Conservation (phyloP, 306 rosid genomes). For the Macrotyloma uniflorum region DNA sequence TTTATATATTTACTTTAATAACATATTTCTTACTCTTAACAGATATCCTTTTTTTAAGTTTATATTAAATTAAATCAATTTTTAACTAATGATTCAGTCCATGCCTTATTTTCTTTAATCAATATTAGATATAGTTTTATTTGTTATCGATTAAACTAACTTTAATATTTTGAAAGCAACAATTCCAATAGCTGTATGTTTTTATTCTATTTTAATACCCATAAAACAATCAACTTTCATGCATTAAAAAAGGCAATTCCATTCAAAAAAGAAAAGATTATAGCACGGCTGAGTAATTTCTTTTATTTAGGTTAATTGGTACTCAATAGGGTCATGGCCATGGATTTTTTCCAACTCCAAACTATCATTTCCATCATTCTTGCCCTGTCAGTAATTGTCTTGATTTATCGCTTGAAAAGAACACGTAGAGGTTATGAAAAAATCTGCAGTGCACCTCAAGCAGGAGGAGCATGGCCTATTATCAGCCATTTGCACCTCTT, state of each 20-base stretch:
- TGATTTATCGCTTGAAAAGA: constrained; percentile 34
- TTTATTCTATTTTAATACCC: background rate
- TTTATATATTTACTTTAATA: background rate
- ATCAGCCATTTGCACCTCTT: constrained; percentile 49
- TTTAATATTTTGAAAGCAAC: background rate
- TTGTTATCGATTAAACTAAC: background rate
- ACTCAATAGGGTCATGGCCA: constrained; percentile 3
- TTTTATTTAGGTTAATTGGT: background rate
- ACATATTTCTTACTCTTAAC: background rate
- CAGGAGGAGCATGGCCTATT: constrained; percentile 46
- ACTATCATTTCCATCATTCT: constrained; percentile 29
- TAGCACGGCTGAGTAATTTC: background rate
- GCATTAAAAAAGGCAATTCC: background rate
- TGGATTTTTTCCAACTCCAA: constrained; percentile 12
- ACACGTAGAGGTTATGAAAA: background rate
- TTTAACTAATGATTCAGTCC: background rate
- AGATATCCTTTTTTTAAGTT: background rate
- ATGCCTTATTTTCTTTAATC: background rate
- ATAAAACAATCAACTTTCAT: background rate
- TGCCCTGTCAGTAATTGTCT: constrained; percentile 1
- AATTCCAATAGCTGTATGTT: background rate
- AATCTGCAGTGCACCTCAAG: constrained; percentile 41
- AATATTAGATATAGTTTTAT: background rate
- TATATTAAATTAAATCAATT: background rate
- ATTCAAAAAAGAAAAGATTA: background rate